A percentile compares a stretch with the other conserved stretches of the same genome.
These are phyloP conservation scores for Fusarium pseudograminearum DNA, from an alignment of 2,329 filamentous ascomycete species.

Conservation along the genomic window DNA sequence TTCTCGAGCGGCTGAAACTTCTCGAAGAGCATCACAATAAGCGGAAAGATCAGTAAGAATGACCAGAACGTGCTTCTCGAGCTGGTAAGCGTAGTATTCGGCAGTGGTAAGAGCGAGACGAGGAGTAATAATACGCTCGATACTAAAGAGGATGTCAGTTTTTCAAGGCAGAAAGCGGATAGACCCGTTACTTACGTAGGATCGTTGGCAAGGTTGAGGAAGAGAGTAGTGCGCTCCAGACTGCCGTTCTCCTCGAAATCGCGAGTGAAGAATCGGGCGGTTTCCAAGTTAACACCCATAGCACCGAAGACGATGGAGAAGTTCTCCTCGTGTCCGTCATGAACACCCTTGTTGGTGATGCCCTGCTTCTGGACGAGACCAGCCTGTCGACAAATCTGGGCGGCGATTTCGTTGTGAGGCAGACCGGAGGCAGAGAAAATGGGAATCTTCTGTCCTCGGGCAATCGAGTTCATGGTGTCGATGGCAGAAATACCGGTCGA, in stretches of 20 bases:
- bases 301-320: constrained; percentile 99
- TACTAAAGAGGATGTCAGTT: constrained; percentile 63
- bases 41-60: constrained; percentile 98
- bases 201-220: constrained; percentile 99
- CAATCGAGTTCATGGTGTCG: constrained; percentile 98
- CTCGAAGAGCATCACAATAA: constrained; percentile 98
- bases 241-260: constrained; percentile 99
- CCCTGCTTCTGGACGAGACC: constrained; percentile 85
- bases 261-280: constrained; percentile 95
- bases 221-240: constrained; percentile 95
- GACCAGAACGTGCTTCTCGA: constrained; percentile 99
- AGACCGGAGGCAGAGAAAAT: constrained; percentile 99
- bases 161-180: not conserved
- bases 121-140: constrained; percentile 99
- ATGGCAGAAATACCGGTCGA: constrained; percentile 99
- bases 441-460: constrained; percentile 98
- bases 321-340: constrained; percentile 98
- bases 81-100: constrained; percentile 99
- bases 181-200: constrained; percentile 80
- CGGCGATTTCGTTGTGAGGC: constrained; percentile 99
- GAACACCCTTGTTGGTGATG: constrained; percentile 88
- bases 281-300: constrained; percentile 99
- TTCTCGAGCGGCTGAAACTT: constrained; percentile 97
- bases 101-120: constrained; percentile 97
- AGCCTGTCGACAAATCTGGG: constrained; percentile 97